Evolutionary conservation across 768 basidiomycete genomes (phyloP).

Genomic region (Hortiboletus campestris): DNA sequence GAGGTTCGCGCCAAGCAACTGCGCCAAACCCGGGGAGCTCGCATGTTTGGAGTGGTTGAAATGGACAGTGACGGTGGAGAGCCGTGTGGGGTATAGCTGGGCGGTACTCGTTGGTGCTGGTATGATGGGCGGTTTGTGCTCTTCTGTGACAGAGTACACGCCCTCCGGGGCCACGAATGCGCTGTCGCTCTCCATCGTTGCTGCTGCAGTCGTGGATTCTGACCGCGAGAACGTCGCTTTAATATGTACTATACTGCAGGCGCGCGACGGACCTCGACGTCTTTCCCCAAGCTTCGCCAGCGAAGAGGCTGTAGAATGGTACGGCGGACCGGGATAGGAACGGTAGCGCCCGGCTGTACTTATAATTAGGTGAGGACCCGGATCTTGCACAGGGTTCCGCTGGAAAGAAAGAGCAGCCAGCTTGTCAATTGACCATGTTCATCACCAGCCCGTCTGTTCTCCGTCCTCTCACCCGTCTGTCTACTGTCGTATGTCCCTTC

Average conservation of each 20-base stretch:
- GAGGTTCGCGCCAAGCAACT: conserved; percentile 60
- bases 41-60: conserved; percentile 57
- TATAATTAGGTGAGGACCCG: conserved; percentile 10
- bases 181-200: conserved; percentile 72
- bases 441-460: conserved; percentile 8
- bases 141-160: conserved; percentile 85
- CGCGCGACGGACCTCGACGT: not conserved
- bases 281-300: not conserved
- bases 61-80: conserved; percentile 60
- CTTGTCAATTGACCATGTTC: conserved; percentile 24
- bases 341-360: conserved; percentile 6
- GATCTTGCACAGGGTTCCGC: conserved; percentile 25
- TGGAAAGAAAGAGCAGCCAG: not conserved
- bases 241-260: not conserved
- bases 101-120: conserved; percentile 38
- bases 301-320: not conserved
- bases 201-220: conserved; percentile 2
- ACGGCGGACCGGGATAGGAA: not conserved
- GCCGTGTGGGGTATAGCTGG: conserved; percentile 54
- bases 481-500: conserved; percentile 15
- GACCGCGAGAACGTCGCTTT: conserved; percentile 16
- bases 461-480: conserved; percentile 20
- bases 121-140: conserved; percentile 64
- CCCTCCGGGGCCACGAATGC: conserved; percentile 90
- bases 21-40: conserved; percentile 60